Evolutionary conservation across 257 asterid species (phyloP).

Genomic region (Plantago major): DNA sequence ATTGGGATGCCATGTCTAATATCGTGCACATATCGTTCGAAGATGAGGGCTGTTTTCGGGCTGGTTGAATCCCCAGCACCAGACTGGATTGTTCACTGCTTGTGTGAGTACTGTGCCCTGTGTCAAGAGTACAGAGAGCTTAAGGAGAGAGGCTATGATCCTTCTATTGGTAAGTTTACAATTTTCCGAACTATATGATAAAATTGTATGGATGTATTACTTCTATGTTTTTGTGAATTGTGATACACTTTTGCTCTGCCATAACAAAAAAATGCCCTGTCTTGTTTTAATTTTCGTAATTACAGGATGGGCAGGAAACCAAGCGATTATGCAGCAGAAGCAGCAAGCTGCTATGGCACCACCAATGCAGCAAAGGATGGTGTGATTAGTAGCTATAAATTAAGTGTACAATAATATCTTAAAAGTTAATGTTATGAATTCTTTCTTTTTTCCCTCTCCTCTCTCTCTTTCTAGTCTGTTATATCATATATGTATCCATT

Average conservation of each 20-base stretch:
- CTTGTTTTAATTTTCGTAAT: too few species aligned
- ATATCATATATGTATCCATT: too few species aligned
- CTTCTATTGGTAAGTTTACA: slow-evolving; percentile 43
- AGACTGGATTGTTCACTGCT: slow-evolving; percentile 57
- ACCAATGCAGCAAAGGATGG: slow-evolving; percentile 53
- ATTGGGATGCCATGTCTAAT: slow-evolving; percentile 55
- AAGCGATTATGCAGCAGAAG: slow-evolving; percentile 29
- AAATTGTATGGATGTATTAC: too few species aligned
- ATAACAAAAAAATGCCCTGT: too few species aligned
- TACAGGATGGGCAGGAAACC: slow-evolving; percentile 58
- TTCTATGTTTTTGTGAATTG: too few species aligned
- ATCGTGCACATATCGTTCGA: slow-evolving; percentile 56
- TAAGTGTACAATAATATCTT: too few species aligned
- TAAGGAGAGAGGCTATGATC: slow-evolving; percentile 44
- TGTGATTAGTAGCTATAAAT: slow-evolving; percentile 13
- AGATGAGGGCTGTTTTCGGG: slow-evolving; percentile 46
- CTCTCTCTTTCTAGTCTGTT: too few species aligned
- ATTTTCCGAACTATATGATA: too few species aligned
- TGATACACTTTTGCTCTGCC: too few species aligned
- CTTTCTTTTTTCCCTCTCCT: too few species aligned
- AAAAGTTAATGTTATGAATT: too few species aligned
- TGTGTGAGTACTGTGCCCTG: slow-evolving; percentile 62
- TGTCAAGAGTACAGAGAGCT: slow-evolving; percentile 79
- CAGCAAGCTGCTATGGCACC: slow-evolving; percentile 40
- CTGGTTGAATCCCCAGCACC: slow-evolving; percentile 55